These are phyloP conservation scores for Lachnellula cervina DNA, from an alignment of 2,329 filamentous ascomycete genomes.

Conservation along the genomic window DNA sequence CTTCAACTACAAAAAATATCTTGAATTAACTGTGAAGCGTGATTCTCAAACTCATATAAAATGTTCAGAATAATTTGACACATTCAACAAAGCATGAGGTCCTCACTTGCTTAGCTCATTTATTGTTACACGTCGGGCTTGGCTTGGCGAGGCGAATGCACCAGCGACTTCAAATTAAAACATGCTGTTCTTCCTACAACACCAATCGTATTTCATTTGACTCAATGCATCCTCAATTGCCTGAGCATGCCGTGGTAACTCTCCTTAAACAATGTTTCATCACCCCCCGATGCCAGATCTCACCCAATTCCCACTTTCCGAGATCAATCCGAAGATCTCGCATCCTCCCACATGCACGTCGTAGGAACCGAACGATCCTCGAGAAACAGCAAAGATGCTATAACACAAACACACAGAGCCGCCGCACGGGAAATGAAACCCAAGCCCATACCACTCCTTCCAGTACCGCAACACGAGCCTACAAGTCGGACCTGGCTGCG, in stretches of 20 bases:
- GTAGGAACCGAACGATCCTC: constrained; percentile 5
- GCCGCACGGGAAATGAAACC: background rate
- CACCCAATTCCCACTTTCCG: background rate
- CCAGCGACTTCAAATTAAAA: background rate
- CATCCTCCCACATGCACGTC: background rate
- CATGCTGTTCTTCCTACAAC: background rate
- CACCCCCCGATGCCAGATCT: constrained; percentile 17
- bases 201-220: background rate
- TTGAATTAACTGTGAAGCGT: background rate
- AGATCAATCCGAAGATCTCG: constrained; percentile 1
- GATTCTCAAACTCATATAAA: background rate
- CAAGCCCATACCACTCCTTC: background rate
- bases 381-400: constrained; percentile 6
- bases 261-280: constrained; percentile 25
- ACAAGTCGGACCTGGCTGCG: background rate
- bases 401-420: background rate
- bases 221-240: constrained; percentile 25
- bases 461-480: background rate
- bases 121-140: background rate
- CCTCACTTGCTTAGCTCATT: background rate
- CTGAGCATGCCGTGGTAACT: constrained; percentile 24
- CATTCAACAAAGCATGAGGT: background rate
- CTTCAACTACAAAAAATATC: constrained; percentile 2
- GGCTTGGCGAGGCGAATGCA: background rate
- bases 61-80: background rate